Evolutionary conservation across 2,329 filamentous ascomycete species (phyloP), one percentile per base, ranked within the genome.

Genomic region (Dothistroma septosporum): DNA sequence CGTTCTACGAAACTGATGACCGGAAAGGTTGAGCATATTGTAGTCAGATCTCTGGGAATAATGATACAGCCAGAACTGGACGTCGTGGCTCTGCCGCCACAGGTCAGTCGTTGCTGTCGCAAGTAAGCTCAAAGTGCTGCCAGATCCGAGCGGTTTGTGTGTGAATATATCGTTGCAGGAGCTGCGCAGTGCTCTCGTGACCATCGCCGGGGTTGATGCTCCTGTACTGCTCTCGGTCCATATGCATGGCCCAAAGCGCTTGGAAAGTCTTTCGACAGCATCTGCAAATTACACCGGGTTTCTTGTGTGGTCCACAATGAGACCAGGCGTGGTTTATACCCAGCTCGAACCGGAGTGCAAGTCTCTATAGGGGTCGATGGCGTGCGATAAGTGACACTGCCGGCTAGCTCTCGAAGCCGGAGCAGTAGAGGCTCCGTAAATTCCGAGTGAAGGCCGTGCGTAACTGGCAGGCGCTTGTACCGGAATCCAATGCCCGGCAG

Each of bases 381-480:
- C 28, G 9, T 28, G n/a, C 53, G 31, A 9, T n/a, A 62, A 22
- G 12, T 7, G 28, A 55, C 22, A 12, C 12, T 28, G 2, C 11
- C 14, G 5, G 41, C 59, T 5, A 58, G 28, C 11, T 58, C 37
- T 19, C 35, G 11, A 19, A 62, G 37, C 3, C 24, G 46, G n/a
- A n/a, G 19, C 9, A 62, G 22, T 8, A 62, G 33, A 12, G 60
- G 52, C 24, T 62, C 60, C 6, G 37, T 53, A 8, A 62, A 53
- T 1, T 22, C 9, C 8, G 60, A 62, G 46, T 62, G 60, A 37
- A 62, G 60, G 1, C 19, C 60, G 32, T 62, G 19, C 16, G 57
- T 58, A 24, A 59, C 55, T 7, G 28, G 12, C 2, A 59, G 52
- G 21, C 35, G 53, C 44, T 41, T 55, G 41, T 10, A 56, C 16